A percentile compares a stretch with the other conserved stretches of the same genome.
phyloP scores from a whole-genome alignment of 2,329 filamentous ascomycete species.

The Microthyrium microscopicum region DNA sequence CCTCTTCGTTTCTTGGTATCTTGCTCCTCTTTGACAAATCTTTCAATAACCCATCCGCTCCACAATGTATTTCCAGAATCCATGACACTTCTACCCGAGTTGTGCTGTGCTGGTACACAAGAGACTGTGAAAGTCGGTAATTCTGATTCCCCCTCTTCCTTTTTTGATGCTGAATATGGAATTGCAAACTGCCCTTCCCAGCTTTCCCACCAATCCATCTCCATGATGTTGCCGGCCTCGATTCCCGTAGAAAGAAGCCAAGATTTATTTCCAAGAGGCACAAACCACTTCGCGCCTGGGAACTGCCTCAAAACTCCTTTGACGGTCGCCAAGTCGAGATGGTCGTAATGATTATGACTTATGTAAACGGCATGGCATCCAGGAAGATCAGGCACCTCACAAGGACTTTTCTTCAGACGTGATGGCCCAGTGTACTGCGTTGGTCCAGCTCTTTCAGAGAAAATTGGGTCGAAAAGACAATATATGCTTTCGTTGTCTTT shows the following conservation, averaged over 20 bases:
- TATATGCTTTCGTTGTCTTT: not conserved
- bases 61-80: conserved; percentile 4
- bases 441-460: conserved; percentile 4
- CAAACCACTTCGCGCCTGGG: conserved; percentile 6
- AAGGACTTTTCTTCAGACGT: conserved; percentile 4
- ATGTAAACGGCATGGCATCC: conserved; percentile 7
- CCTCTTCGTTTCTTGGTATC: not conserved
- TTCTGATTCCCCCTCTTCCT: not conserved
- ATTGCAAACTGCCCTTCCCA: not conserved
- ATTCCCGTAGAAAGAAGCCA: conserved; percentile 5
- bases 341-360: conserved; percentile 7
- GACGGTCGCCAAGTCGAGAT: conserved; percentile 6
- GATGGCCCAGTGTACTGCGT: conserved; percentile 4
- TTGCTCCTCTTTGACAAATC: not conserved
- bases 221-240: not conserved
- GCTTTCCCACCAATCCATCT: conserved; percentile 7
- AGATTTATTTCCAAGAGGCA: conserved; percentile 6
- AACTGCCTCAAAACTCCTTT: not conserved
- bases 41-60: conserved; percentile 6
- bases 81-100: conserved; percentile 3
- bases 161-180: not conserved
- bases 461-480: conserved; percentile 6
- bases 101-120: conserved; percentile 7
- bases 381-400: conserved; percentile 2
- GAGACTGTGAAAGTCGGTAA: conserved; percentile 3